Base-by-base conservation (phyloP, 192 early-diverging fungal species). In the Coemansia sp. region DNA sequence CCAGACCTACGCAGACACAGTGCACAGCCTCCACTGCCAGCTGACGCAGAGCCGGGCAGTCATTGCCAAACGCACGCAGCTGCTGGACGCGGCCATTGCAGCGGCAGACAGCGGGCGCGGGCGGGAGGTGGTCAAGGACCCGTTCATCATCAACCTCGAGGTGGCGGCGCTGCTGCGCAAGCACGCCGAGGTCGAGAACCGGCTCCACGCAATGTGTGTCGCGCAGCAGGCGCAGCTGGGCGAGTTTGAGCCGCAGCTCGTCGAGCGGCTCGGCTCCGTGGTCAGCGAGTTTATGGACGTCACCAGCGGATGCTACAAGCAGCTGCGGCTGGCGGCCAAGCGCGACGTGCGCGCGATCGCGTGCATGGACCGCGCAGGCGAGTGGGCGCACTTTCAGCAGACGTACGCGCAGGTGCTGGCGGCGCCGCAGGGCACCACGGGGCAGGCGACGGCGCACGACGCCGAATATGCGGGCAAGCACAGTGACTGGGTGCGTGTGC, bases 61-160 rank as follows among this genome's bases (percentile, higher is more conserved):
- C 45, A 51, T 64, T 16, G 11, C 43, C 7, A 52, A 53, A 57
- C 64, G 68, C 30, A 22, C 54, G 12, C 53, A 60, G 23, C 42
- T 64, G 29, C 64, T 77, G 30, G 52, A 54, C 5, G 33, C 53
- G 12, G 60, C 68, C 1, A 60, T 71, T 31, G 48, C 40, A 9
- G 64, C 69, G 0, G 67, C 60, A 1, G 22, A 51, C 30, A 32
- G 45, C 18, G 47, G 45, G 6, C 38, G 40, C 5, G 28, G 24
- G 18, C 45, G 47, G 2, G 70, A 73, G 43, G 54, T 58, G 2
- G 62, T 31, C 14, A 71, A 71, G 61, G 75, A 78, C 54, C 75
- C 75, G 42, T 78, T 78, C 30, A 71, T 78, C 42, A 53, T 78
- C n/a, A 64, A 64, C 35, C 54, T 78, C 16, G 75, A 78, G 40